These are phyloP conservation scores for Xylaria sp. DNA, from an alignment of 2,329 filamentous ascomycete genomes.

Conservation along the genomic window DNA sequence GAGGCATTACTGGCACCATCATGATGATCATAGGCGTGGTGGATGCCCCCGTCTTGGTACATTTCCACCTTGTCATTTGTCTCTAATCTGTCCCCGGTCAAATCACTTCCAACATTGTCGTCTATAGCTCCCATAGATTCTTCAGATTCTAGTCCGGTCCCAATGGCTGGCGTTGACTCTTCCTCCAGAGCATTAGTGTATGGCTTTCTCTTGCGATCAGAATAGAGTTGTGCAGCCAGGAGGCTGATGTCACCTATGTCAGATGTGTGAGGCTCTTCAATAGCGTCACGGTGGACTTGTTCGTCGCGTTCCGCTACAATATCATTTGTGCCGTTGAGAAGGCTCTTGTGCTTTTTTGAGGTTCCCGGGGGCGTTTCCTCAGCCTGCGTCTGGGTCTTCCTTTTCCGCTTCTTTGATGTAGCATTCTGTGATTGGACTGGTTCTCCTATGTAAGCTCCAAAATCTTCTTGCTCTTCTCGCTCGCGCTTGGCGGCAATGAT, in stretches of 20 bases:
- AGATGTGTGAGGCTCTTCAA: constrained; percentile 5
- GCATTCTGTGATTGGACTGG: not conserved
- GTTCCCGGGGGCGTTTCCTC: constrained; percentile 22
- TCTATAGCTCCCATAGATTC: constrained; percentile 26
- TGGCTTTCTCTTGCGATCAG: constrained; percentile 35
- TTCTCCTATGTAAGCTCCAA: not conserved
- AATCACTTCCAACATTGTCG: constrained; percentile 5
- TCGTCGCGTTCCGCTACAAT: constrained; percentile 11
- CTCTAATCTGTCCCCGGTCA: not conserved
- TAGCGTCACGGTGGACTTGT: not conserved
- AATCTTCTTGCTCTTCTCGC: constrained; percentile 23
- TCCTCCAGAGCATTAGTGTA: constrained; percentile 11
- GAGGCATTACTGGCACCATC: not conserved
- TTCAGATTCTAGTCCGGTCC: not conserved
- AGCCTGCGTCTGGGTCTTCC: constrained; percentile 20
- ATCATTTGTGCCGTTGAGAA: not conserved
- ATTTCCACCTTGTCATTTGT: constrained; percentile 21
- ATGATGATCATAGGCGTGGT: constrained; percentile 24
- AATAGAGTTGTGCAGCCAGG: constrained; percentile 43
- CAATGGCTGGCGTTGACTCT: not conserved
- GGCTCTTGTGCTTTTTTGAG: constrained; percentile 40
- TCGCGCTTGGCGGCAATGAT: constrained; percentile 10
- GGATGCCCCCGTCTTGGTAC: constrained; percentile 26
- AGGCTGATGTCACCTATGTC: constrained; percentile 31
- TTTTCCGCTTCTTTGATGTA: constrained; percentile 34